A percentile compares a stretch with the other conserved stretches of the same genome.
Conservation (phyloP, 208 protist species). For the Trypanosoma brucei region DNA sequence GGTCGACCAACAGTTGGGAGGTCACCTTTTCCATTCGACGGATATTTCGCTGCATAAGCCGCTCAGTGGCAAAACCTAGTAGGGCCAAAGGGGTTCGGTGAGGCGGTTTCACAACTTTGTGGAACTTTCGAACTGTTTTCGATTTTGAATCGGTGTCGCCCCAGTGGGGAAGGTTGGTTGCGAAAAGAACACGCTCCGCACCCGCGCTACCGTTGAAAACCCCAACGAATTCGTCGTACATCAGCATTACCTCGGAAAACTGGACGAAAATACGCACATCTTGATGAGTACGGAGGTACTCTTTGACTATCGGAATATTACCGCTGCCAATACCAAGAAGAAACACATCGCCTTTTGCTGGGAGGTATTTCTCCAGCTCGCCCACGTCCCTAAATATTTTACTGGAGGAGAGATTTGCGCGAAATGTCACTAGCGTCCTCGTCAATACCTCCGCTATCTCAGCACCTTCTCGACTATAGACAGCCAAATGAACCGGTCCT, state of each 20-base stretch:
- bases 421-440: conserved; percentile 3
- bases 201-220: not conserved
- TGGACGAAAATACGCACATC: not conserved
- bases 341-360: conserved; percentile 6
- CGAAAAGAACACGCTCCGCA: conserved; percentile 2
- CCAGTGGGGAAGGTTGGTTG: conserved; percentile 7
- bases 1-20: not conserved
- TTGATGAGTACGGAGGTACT: not conserved
- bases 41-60: not conserved
- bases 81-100: not conserved
- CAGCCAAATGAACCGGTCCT: not conserved
- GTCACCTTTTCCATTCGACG: not conserved
- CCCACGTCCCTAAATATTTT: not conserved
- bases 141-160: not conserved
- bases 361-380: not conserved
- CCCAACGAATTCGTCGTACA: not conserved
- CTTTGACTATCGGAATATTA: not conserved
- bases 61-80: not conserved
- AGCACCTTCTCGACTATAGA: not conserved
- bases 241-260: conserved; percentile 1
- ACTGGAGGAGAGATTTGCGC: not conserved
- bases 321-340: conserved; percentile 1
- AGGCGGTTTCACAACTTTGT: not conserved
- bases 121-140: not conserved
- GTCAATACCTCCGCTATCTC: not conserved